A percentile compares a stretch with the other conserved stretches of the same genome.
phyloP scores from a whole-genome alignment of 129 eudicot species.

The Saussurea involucrata region DNA sequence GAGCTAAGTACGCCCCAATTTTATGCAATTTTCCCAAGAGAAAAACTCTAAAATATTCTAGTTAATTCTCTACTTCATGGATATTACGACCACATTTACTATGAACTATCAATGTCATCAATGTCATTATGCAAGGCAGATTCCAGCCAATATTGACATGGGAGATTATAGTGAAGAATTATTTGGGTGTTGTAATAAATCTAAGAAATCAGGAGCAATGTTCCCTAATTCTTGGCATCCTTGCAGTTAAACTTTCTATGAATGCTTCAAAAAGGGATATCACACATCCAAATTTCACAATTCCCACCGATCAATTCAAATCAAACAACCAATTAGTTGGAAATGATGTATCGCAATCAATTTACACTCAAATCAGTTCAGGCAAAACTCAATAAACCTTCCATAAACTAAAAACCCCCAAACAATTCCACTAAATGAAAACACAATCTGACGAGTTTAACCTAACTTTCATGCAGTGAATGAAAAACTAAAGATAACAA shows the following conservation, averaged over 20 bases:
- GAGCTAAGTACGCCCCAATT: too few species aligned
- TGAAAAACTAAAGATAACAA: background rate
- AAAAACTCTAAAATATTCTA: too few species aligned
- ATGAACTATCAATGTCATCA: background rate
- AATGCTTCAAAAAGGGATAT: background rate
- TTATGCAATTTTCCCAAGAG: too few species aligned
- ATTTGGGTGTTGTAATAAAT: too few species aligned
- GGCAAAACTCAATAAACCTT: background rate
- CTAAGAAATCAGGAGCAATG: background rate
- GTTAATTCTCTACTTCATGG: too few species aligned
- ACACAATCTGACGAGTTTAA: background rate
- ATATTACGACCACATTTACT: too few species aligned
- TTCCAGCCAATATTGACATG: background rate
- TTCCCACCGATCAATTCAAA: conserved; percentile 8
- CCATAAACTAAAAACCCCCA: background rate
- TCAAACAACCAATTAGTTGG: conserved; percentile 10
- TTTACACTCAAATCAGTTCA: background rate
- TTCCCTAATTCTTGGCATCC: background rate
- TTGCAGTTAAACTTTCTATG: background rate
- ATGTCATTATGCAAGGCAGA: background rate
- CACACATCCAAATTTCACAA: background rate
- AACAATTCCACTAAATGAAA: background rate
- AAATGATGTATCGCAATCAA: background rate
- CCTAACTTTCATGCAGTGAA: conserved; percentile 7
- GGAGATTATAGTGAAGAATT: too few species aligned